Conservation (phyloP, 306 rosid genomes). For the Alnus rubra region DNA sequence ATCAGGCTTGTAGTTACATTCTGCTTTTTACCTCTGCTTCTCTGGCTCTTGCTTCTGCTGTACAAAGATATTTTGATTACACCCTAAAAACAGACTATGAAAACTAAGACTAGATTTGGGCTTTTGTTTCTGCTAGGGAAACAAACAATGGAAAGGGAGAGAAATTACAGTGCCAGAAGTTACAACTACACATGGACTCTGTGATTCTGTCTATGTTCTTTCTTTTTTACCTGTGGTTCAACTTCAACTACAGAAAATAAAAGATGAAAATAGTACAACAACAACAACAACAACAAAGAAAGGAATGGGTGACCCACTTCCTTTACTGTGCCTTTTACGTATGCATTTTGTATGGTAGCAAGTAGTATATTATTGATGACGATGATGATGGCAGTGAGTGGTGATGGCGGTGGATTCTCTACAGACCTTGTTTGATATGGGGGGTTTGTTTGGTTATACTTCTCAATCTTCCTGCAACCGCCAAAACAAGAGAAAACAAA, state of each 20-base stretch:
- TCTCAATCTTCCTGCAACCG: constrained; percentile 49
- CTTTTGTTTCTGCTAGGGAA: constrained; percentile 30
- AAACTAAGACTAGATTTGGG: constrained; percentile 35
- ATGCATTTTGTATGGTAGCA: constrained; percentile 88
- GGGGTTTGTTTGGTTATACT: constrained; percentile 40
- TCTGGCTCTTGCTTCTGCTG: constrained; percentile 48
- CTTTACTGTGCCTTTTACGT: constrained; percentile 62
- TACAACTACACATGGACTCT: constrained; percentile 41
- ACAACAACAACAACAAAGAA: constrained; percentile 34
- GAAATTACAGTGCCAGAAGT: constrained; percentile 50
- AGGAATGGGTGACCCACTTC: constrained; percentile 65
- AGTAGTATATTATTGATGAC: constrained; percentile 62
- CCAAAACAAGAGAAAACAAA: constrained; percentile 18
- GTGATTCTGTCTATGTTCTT: constrained; percentile 37
- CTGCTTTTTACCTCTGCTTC: constrained; percentile 19
- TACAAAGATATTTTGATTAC: constrained; percentile 50
- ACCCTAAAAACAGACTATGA: constrained; percentile 42
- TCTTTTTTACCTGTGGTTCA: constrained; percentile 68
- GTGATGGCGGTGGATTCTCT: constrained; percentile 46
- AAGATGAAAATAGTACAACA: constrained; percentile 54
- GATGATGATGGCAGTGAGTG: constrained; percentile 28
- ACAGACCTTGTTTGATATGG: constrained; percentile 41
- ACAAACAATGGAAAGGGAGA: constrained; percentile 12
- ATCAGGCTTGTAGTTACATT: constrained; percentile 44
- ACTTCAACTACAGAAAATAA: constrained; percentile 55